phyloP scores from a whole-genome alignment of 805 yeast species.

The Saccharomycopsis fermentans region DNA sequence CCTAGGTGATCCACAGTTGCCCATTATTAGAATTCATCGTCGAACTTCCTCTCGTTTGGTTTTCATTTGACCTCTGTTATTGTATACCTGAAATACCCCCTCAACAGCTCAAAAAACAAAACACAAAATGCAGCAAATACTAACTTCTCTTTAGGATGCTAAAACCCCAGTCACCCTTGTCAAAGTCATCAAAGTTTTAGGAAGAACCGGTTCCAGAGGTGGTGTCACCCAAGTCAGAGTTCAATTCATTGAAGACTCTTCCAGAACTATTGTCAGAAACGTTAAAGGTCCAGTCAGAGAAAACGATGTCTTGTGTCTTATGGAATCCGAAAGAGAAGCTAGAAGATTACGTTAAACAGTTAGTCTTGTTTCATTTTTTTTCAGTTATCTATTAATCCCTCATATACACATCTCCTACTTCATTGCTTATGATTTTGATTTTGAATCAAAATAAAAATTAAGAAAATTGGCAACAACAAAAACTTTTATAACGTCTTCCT shows the following conservation, averaged over 20 bases:
- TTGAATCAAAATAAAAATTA: background rate
- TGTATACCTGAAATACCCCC: too few species aligned
- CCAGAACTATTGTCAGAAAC: slow-evolving; percentile 95
- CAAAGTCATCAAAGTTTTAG: slow-evolving; percentile 98
- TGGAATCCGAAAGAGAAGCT: slow-evolving; percentile 99
- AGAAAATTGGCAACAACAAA: background rate
- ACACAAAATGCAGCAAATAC: too few species aligned
- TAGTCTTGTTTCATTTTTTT: background rate
- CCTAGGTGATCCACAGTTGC: too few species aligned
- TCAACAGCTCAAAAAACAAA: too few species aligned
- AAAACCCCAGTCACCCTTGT: slow-evolving; percentile 95
- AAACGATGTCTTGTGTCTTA: slow-evolving; percentile 95
- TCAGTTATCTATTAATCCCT: background rate
- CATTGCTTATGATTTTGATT: background rate
- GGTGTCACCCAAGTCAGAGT: slow-evolving; percentile 99
- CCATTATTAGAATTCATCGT: too few species aligned
- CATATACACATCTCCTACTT: background rate
- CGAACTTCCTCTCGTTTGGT: too few species aligned
- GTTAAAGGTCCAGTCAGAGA: slow-evolving; percentile 97
- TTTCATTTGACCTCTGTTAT: too few species aligned
- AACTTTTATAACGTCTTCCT: background rate
- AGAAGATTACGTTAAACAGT: slow-evolving; percentile 71
- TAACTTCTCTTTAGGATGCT: slow-evolving; percentile 32
- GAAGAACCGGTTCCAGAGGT: slow-evolving; percentile 99
- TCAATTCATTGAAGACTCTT: slow-evolving; percentile 89